phyloP scores from a whole-genome alignment of 1,139 yeast species.

The Saccharomycopsis crataegensis region DNA sequence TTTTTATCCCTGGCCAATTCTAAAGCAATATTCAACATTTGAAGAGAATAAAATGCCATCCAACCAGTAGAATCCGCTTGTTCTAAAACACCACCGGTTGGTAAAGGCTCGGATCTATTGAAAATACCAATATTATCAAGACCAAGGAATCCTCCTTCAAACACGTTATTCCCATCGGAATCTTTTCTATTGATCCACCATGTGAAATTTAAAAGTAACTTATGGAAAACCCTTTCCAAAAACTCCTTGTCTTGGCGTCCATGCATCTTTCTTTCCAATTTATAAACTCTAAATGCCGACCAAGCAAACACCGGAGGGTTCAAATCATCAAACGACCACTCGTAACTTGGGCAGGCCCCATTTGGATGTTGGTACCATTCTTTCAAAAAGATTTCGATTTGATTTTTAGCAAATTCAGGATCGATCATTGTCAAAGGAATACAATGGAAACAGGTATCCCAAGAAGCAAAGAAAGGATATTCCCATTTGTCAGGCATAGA shows the following conservation, averaged over 20 bases:
- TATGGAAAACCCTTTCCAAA: conserved; percentile 87
- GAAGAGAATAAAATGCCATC: conserved; percentile 93
- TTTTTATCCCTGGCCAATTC: conserved; percentile 83
- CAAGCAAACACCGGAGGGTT: conserved; percentile 98
- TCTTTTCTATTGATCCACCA: conserved; percentile 99
- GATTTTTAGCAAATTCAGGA: conserved; percentile 89
- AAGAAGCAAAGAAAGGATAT: conserved; percentile 93
- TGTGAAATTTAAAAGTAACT: conserved; percentile 79
- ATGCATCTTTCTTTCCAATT: conserved; percentile 82
- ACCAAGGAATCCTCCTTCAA: conserved; percentile 94
- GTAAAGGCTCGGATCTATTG: conserved; percentile 90
- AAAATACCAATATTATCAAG: conserved; percentile 91
- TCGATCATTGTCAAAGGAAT: conserved; percentile 93
- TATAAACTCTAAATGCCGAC: conserved; percentile 88
- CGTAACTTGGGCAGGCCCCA: conserved; percentile 97
- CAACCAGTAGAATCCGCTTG: conserved; percentile 98
- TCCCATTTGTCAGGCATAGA: conserved; percentile 97
- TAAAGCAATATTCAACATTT: conserved; percentile 89
- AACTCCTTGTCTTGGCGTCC: conserved; percentile 78
- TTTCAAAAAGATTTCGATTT: conserved; percentile 77
- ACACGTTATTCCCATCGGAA: conserved; percentile 78
- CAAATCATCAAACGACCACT: conserved; percentile 94
- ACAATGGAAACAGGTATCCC: conserved; percentile 98
- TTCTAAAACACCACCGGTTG: conserved; percentile 86
- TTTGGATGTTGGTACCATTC: conserved; percentile 99